Percentiles rank a stretch among this genome's conserved stretches.
Conservation (phyloP, 2,329 filamentous ascomycete genomes). For the Metarhizium brunneum region DNA sequence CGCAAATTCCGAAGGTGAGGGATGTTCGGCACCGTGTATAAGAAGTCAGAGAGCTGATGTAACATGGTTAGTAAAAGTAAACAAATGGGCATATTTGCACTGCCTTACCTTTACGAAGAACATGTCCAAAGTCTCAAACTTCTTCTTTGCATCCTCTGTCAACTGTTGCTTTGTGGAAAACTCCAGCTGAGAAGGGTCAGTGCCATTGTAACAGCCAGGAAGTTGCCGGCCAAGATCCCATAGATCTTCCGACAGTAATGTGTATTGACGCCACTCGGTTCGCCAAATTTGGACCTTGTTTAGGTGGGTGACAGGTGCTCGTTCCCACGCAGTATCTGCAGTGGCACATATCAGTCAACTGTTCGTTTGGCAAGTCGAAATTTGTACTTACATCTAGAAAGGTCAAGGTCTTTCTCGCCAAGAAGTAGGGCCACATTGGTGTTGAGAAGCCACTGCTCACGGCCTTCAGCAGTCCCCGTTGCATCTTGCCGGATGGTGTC, state of each 20-base stretch:
- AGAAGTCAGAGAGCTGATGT: conserved; percentile 48
- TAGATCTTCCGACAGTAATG: conserved; percentile 39
- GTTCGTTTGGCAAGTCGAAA: neutral
- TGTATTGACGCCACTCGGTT: conserved; percentile 46
- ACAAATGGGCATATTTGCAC: neutral
- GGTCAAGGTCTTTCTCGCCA: conserved; percentile 52
- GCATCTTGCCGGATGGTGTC: conserved; percentile 50
- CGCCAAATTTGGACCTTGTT: conserved; percentile 53
- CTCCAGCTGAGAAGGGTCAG: conserved; percentile 34
- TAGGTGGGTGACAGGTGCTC: conserved; percentile 39
- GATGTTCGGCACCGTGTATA: conserved; percentile 47
- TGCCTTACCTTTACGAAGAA: conserved; percentile 55
- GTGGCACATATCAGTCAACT: neutral
- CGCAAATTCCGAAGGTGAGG: conserved; percentile 48
- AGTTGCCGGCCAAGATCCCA: conserved; percentile 46
- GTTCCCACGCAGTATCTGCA: conserved; percentile 50
- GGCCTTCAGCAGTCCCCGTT: conserved; percentile 44
- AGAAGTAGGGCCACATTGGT: conserved; percentile 54
- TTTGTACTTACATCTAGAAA: conserved; percentile 43
- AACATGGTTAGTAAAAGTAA: neutral
- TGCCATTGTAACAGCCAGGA: conserved; percentile 38
- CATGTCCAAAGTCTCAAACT: conserved; percentile 49
- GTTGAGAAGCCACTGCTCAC: conserved; percentile 59
- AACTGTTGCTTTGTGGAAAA: conserved; percentile 36
- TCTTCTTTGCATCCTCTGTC: conserved; percentile 39